phyloP scores from a whole-genome alignment of 164 flowering plant genomes.

The Stephania japonica region DNA sequence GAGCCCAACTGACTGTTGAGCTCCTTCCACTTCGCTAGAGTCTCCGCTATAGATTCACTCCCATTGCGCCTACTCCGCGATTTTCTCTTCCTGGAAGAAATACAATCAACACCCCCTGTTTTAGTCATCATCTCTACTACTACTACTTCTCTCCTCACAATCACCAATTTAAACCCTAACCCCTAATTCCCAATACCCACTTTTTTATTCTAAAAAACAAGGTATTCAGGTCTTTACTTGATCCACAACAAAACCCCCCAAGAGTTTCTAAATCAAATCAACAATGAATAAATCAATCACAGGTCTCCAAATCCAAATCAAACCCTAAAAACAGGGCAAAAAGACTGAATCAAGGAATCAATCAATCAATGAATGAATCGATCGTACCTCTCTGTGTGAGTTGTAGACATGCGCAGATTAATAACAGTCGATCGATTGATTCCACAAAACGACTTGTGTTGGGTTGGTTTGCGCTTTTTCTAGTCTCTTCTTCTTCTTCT shows the following conservation, averaged over 20 bases:
- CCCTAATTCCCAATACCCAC: neutral
- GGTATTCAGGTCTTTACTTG: neutral
- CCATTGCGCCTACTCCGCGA: conserved; percentile 39
- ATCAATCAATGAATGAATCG: too few species aligned
- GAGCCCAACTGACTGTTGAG: conserved; percentile 32
- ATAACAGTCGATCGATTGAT: neutral
- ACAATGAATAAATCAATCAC: neutral
- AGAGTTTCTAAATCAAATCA: neutral
- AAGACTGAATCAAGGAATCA: too few species aligned
- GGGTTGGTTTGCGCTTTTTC: neutral
- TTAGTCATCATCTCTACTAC: neutral
- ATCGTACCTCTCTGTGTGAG: conserved; percentile 9
- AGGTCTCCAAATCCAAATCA: neutral
- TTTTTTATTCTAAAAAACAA: neutral
- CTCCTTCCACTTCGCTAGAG: conserved; percentile 56
- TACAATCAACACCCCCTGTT: neutral
- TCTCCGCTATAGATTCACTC: conserved; percentile 38
- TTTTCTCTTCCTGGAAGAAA: conserved; percentile 38
- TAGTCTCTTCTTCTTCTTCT: neutral
- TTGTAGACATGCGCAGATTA: conserved; percentile 15
- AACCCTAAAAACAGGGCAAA: neutral
- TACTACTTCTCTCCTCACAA: neutral
- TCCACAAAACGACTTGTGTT: neutral
- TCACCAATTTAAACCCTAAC: neutral
- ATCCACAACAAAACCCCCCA: neutral